Evolutionary conservation across 345 rosid species (phyloP).

Genomic region (Hirschfeldia incana): DNA sequence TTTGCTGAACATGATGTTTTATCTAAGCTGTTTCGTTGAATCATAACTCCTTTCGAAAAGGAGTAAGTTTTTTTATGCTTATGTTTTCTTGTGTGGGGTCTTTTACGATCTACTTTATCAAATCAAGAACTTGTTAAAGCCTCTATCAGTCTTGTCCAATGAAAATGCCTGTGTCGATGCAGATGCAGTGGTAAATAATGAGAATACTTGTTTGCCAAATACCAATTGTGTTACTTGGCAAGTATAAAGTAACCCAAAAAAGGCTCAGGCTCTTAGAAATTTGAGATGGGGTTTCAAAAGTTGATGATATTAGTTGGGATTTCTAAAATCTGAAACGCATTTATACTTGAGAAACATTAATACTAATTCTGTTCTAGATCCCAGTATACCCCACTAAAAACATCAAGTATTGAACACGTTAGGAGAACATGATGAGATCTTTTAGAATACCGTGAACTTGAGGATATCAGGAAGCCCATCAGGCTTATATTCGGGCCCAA

Average conservation of each 20-base stretch:
- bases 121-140: background rate
- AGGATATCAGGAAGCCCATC: background rate
- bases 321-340: background rate
- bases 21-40: slow-evolving; percentile 12
- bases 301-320: background rate
- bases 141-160: background rate
- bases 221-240: background rate
- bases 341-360: no score
- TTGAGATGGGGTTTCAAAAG: background rate
- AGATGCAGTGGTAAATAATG: background rate
- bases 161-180: background rate
- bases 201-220: background rate
- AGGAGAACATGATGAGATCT: no score
- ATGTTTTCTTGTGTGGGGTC: background rate
- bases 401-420: no score
- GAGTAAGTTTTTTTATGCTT: slow-evolving; percentile 8
- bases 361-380: no score
- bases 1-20: slow-evolving; percentile 33
- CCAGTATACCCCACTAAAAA: no score
- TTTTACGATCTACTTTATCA: background rate
- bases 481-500: slow-evolving; percentile 6
- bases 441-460: background rate
- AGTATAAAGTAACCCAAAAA: background rate
- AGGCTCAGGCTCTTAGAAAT: background rate
- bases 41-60: slow-evolving; percentile 18